Conservation (phyloP, 75 land plant genomes). For the Cunninghamia lanceolata region DNA sequence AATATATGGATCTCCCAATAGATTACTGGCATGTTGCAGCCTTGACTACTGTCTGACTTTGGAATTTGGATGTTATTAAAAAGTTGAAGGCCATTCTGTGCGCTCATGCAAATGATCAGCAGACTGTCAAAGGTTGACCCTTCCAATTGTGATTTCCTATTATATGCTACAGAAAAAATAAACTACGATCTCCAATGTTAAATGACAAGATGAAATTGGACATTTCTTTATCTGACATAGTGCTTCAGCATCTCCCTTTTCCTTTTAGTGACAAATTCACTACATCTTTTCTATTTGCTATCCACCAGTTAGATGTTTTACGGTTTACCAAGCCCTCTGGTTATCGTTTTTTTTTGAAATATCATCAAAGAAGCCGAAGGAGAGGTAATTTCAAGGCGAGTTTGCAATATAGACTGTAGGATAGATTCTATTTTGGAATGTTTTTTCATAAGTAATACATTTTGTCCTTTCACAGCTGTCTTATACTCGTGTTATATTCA, state of each 20-base stretch:
- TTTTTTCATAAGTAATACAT: not conserved
- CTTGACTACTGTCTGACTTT: not conserved
- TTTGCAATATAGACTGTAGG: not conserved
- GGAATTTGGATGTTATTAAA: not conserved
- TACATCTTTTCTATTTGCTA: not conserved
- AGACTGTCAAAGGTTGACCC: not conserved
- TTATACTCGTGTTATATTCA: not conserved
- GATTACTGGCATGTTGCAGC: not conserved
- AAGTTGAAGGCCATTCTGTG: not conserved
- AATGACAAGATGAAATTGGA: too few relatives aligned
- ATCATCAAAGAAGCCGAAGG: not conserved
- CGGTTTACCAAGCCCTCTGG: not conserved
- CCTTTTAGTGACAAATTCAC: not conserved
- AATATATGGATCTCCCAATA: not conserved
- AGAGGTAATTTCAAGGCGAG: not conserved
- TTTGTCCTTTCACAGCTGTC: not conserved
- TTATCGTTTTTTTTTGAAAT: not conserved
- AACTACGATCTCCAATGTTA: not conserved
- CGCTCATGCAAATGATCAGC: not conserved
- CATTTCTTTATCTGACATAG: not conserved
- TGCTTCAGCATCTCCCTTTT: not conserved
- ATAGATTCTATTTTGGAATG: not conserved
- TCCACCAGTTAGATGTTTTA: not conserved
- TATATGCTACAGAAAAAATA: not conserved
- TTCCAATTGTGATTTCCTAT: not conserved